Evolutionary conservation across 129 eudicot genomes (phyloP).

Genomic region (sunflower (Helianthus annuus)): DNA sequence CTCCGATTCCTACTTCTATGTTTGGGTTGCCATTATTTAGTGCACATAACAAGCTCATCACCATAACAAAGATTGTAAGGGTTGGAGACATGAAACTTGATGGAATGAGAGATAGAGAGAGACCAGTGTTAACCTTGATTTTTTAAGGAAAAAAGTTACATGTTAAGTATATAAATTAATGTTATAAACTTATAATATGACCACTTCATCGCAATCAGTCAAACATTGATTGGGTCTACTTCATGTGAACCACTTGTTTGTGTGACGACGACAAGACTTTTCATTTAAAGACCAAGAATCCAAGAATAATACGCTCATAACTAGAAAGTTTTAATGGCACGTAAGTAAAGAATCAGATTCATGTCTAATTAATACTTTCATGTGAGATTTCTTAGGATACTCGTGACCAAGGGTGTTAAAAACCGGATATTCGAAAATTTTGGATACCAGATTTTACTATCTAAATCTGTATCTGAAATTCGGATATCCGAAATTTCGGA

Average conservation of each 20-base stretch:
- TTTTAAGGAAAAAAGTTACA: too few relatives aligned
- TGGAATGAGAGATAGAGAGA: background rate
- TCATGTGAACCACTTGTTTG: background rate
- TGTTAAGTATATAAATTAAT: too few relatives aligned
- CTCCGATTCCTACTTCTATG: background rate
- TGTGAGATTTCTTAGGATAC: background rate
- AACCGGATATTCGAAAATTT: too few relatives aligned
- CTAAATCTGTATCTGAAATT: too few relatives aligned
- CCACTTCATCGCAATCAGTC: background rate
- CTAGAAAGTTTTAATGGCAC: background rate
- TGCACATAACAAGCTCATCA: background rate
- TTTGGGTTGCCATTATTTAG: background rate
- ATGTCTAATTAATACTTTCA: background rate
- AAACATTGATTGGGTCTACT: slow-evolving; percentile 8
- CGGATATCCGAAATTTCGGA: too few relatives aligned
- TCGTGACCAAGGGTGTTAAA: too few relatives aligned
- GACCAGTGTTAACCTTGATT: background rate
- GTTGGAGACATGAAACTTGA: background rate
- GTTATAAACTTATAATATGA: background rate
- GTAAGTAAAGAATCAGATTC: background rate
- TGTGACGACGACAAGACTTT: slow-evolving; percentile 13
- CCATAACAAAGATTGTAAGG: too few relatives aligned
- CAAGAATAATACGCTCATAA: background rate
- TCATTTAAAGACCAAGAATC: background rate
- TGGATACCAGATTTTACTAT: too few relatives aligned